Evolutionary conservation across 1,284 basidiomycete species (phyloP).

Genomic region (Ustilago xerochloae): DNA sequence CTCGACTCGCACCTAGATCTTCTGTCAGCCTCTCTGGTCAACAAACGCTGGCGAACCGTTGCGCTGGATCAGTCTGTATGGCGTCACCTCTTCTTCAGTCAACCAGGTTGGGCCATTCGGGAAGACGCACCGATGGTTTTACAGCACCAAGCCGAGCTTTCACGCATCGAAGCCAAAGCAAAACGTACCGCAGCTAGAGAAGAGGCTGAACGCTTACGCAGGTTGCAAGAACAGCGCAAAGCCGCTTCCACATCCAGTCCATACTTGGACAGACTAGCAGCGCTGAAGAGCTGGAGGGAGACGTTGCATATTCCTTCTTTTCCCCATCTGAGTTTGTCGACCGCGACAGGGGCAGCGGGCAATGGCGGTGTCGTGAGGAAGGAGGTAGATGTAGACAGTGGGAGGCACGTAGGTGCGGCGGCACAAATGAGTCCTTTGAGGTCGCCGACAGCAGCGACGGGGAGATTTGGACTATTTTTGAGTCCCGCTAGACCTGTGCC

Average conservation of each 20-base stretch:
- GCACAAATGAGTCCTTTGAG: conserved; percentile 29
- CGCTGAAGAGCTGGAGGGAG: conserved; percentile 45
- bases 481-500: conserved; percentile 25
- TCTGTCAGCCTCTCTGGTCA: conserved; percentile 26
- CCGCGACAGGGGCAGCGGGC: neutral
- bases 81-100: conserved; percentile 42
- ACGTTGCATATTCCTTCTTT: conserved; percentile 50
- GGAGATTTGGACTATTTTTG: conserved; percentile 39
- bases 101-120: conserved; percentile 49
- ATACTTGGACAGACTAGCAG: conserved; percentile 20
- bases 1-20: conserved; percentile 35
- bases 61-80: conserved; percentile 45
- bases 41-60: conserved; percentile 33
- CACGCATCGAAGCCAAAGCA: conserved; percentile 13
- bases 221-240: conserved; percentile 17
- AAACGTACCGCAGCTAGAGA: conserved; percentile 12
- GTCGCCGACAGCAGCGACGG: conserved; percentile 34
- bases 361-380: neutral
- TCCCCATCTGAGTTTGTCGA: conserved; percentile 20
- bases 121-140: conserved; percentile 47
- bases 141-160: conserved; percentile 29
- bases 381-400: conserved; percentile 28
- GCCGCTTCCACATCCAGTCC: conserved; percentile 14
- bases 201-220: conserved; percentile 19
- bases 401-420: neutral